Base-by-base conservation (phyloP, 2,329 filamentous ascomycete species). In the Arachnopeziza araneosa region DNA sequence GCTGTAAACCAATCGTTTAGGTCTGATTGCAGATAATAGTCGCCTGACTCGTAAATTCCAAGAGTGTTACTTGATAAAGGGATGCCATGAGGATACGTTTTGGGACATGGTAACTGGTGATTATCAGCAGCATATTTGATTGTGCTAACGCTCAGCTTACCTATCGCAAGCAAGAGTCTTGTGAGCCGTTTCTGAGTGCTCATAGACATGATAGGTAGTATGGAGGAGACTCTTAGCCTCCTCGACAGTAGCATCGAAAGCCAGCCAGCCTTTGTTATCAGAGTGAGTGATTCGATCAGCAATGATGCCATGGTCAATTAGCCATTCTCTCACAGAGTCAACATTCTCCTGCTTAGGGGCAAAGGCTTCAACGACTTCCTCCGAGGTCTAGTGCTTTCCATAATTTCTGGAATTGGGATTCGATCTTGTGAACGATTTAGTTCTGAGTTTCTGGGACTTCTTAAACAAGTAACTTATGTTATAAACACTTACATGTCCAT, bases 181-280 rank as follows among this genome's bases (percentile, higher is more conserved):
- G 9, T 52, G 21, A 22, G 21, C 21, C 9, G 50, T 52, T 22
- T 22, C 24, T 23, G 21, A 52, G 50, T 52, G 50, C 17, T 52
- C 50, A 22, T 52, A 52, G 14, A 52, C 50, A 22, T 52, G 50
- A 52, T 52, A 52, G 4, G 21, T 52, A 23, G 50, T 52, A 12
- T 52, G 50, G 14, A 52, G 50, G 10, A 52, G 50, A 22, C 21
- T n/a, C 50, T 52, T n/a, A 22, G 50, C 24, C 17, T 52, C 50
- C 50, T 67, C 59, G 5, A 67, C 68, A 22, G 68, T 70, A 19
- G 71, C 72, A 64, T 73, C 71, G 55, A 75, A 72, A 55, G 72
- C 69, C 44, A 76, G 63, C 73, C 73, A 75, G 51, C 71, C 70
- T 63, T 73, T 74, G 60, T 75, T 75, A 49, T 69, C 64, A n/a